phyloP scores from a whole-genome alignment of 2,329 filamentous ascomycete species.

The Zalaria sp. region DNA sequence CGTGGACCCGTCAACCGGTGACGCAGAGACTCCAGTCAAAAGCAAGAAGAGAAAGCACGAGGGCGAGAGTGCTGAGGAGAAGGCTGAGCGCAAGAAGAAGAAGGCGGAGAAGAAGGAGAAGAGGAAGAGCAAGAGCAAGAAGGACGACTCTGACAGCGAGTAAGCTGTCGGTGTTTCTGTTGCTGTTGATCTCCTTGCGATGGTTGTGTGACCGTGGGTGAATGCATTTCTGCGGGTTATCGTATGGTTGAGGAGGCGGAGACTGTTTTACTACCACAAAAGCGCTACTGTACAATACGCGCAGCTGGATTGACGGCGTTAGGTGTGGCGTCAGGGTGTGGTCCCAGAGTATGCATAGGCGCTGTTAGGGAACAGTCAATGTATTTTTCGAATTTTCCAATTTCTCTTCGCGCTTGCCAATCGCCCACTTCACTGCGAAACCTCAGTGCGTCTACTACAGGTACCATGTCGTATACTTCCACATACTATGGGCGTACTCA shows the following conservation, averaged over 20 bases:
- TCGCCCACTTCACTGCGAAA: too few relatives aligned
- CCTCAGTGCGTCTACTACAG: too few relatives aligned
- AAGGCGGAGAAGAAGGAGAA: slow-evolving; percentile 75
- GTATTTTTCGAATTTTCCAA: background rate
- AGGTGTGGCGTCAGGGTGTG: background rate
- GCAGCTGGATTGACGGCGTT: background rate
- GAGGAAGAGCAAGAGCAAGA: slow-evolving; percentile 42
- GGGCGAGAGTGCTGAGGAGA: slow-evolving; percentile 30
- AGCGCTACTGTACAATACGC: background rate
- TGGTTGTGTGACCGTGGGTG: background rate
- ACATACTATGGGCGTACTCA: too few relatives aligned
- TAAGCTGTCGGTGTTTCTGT: slow-evolving; percentile 3
- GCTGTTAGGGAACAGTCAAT: background rate
- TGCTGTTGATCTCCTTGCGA: background rate
- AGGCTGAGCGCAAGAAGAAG: slow-evolving; percentile 41
- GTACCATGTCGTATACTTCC: too few relatives aligned
- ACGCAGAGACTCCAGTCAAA: slow-evolving; percentile 13
- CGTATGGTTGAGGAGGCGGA: background rate
- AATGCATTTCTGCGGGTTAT: background rate
- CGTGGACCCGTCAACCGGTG: slow-evolving; percentile 17
- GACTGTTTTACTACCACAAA: background rate
- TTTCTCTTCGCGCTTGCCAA: background rate
- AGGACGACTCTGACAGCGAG: slow-evolving; percentile 25
- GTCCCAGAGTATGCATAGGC: too few relatives aligned
- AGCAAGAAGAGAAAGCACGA: slow-evolving; percentile 36